Conservation (phyloP, 176 grass and related monocot genomes). For the Rhynchospora tenuis region DNA sequence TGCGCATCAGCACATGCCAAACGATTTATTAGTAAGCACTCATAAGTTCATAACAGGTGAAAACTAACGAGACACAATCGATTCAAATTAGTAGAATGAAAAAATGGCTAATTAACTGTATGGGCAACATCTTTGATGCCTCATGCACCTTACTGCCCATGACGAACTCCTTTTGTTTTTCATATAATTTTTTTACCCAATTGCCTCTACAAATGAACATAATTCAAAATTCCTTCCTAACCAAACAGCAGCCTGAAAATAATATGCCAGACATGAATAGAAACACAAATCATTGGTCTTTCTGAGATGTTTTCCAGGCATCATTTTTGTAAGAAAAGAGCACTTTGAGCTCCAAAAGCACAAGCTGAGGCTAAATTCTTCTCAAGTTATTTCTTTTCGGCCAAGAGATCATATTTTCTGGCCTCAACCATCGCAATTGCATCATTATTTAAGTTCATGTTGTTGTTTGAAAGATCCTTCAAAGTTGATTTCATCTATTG, state of each 20-base stretch:
- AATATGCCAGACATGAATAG: not conserved
- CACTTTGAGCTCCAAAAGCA: slow-evolving; percentile 50
- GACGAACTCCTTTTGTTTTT: no score
- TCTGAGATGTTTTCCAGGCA: slow-evolving; percentile 17
- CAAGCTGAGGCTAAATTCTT: slow-evolving; percentile 45
- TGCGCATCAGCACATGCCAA: no score
- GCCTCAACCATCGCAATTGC: slow-evolving; percentile 52
- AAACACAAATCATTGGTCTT: slow-evolving; percentile 1
- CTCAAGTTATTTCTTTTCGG: slow-evolving; percentile 51
- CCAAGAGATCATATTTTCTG: slow-evolving; percentile 52
- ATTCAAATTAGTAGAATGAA: not conserved
- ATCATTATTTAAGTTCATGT: slow-evolving; percentile 32
- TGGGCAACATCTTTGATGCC: not conserved
- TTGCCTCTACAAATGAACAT: no score
- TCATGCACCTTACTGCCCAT: not conserved
- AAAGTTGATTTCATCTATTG: slow-evolving; percentile 49
- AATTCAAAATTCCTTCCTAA: no score
- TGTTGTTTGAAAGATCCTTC: slow-evolving; percentile 40
- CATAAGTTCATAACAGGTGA: no score
- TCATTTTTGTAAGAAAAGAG: slow-evolving; percentile 40
- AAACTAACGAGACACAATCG: no score
- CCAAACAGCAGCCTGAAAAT: no score
- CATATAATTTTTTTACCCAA: not conserved
- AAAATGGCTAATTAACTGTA: not conserved
- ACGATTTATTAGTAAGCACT: no score